Conservation (phyloP, 306 rosid genomes). For the Potentilla sterilis region DNA sequence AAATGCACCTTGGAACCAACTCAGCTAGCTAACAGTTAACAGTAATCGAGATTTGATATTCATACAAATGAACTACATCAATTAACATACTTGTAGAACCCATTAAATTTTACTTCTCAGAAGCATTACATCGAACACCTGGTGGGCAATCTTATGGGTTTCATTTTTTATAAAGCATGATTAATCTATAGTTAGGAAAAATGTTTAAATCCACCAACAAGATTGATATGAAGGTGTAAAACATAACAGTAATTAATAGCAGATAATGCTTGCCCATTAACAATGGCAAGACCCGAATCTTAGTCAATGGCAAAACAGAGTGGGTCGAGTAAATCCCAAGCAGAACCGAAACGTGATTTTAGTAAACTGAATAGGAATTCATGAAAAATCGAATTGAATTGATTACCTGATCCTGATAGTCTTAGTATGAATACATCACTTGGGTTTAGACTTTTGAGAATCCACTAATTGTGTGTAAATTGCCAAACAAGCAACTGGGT, state of each 20-base stretch:
- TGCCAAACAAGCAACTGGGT: neutral
- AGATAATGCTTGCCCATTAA: neutral
- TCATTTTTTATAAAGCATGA: neutral
- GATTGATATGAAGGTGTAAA: neutral
- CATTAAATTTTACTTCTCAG: neutral
- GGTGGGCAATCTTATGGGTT: neutral
- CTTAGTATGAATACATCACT: neutral
- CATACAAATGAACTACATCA: neutral
- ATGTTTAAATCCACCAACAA: neutral
- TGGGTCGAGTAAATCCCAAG: neutral
- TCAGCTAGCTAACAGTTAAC: neutral
- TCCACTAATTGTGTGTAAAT: neutral
- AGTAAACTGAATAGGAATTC: neutral
- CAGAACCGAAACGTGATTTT: neutral
- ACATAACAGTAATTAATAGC: neutral
- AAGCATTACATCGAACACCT: constrained; percentile 1
- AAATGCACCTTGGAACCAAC: neutral
- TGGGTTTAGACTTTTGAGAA: neutral
- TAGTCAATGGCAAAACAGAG: neutral
- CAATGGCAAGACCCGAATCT: neutral
- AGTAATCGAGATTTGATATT: neutral
- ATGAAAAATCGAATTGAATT: neutral
- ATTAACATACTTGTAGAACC: neutral
- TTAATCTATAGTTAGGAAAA: neutral
- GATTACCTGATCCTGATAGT: constrained; percentile 17